phyloP scores from a whole-genome alignment of 2,329 filamentous ascomycete genomes.

The Neopestalotiopsis rosae region DNA sequence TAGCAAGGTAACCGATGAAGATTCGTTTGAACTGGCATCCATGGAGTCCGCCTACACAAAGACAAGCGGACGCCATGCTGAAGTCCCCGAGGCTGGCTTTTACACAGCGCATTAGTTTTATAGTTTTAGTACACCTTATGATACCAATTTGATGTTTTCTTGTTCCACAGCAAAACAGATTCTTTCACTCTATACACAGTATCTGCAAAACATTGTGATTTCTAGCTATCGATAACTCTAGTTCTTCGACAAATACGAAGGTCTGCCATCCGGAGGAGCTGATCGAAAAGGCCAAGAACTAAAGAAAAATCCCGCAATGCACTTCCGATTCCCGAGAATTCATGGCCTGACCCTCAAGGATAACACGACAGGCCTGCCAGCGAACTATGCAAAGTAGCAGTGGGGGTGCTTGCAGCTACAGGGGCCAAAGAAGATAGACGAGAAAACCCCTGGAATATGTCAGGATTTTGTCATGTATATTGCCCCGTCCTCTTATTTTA shows the following conservation, averaged over 20 bases:
- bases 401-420: background rate
- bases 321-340: slow-evolving; percentile 5
- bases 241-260: background rate
- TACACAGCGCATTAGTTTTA: slow-evolving; percentile 8
- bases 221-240: background rate
- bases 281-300: background rate
- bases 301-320: slow-evolving; percentile 4
- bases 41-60: slow-evolving; percentile 13
- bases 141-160: slow-evolving; percentile 10
- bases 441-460: background rate
- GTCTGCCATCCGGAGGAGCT: background rate
- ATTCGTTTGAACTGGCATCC: slow-evolving; percentile 24
- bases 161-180: background rate
- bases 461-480: slow-evolving; percentile 1
- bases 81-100: slow-evolving; percentile 4
- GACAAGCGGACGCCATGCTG: background rate
- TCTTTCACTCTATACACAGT: background rate
- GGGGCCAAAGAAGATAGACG: background rate
- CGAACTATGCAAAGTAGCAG: background rate
- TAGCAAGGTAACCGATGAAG: slow-evolving; percentile 18
- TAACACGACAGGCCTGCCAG: background rate
- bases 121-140: background rate
- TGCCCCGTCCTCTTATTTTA: slow-evolving; percentile 11
- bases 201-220: background rate
- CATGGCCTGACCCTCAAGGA: background rate